Conservation (phyloP, 768 basidiomycete species). For the Boletus fagicola region DNA sequence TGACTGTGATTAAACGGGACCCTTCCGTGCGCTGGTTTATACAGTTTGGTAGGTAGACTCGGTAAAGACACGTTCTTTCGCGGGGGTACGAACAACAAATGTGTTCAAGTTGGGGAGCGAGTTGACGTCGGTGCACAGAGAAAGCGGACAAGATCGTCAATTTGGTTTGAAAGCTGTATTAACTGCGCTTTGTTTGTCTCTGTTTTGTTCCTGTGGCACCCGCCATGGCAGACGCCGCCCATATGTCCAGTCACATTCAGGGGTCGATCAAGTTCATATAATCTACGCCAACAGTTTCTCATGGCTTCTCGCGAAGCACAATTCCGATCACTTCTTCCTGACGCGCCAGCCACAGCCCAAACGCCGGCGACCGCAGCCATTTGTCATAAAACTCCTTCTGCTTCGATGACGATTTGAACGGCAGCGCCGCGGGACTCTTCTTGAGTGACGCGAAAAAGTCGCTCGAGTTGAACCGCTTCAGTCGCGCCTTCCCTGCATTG, state of each 20-base stretch:
- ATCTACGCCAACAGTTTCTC: not conserved
- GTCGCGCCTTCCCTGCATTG: constrained; percentile 32
- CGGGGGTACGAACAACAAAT: constrained; percentile 6
- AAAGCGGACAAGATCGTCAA: constrained; percentile 7
- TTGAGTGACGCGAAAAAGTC: constrained; percentile 76
- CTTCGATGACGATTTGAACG: constrained; percentile 67
- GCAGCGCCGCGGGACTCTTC: constrained; percentile 63
- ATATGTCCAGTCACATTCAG: not conserved
- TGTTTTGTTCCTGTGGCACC: constrained; percentile 28
- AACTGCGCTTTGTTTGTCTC: constrained; percentile 22
- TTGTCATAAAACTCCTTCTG: constrained; percentile 73
- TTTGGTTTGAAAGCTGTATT: constrained; percentile 15
- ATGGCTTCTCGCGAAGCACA: constrained; percentile 40
- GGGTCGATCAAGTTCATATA: not conserved
- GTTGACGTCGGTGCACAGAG: constrained; percentile 16
- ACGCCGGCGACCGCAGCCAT: constrained; percentile 73
- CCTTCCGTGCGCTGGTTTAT: constrained; percentile 16
- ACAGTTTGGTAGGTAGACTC: constrained; percentile 29
- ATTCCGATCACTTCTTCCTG: constrained; percentile 71
- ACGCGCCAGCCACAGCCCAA: constrained; percentile 75
- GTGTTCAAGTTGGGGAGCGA: not conserved
- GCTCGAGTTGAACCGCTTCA: constrained; percentile 67
- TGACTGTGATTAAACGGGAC: constrained; percentile 23
- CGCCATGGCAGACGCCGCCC: too few species aligned
- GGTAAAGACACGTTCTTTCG: constrained; percentile 11